phyloP scores from a whole-genome alignment of 371 early-diverging fungal genomes.

The Mortierella sp. region DNA sequence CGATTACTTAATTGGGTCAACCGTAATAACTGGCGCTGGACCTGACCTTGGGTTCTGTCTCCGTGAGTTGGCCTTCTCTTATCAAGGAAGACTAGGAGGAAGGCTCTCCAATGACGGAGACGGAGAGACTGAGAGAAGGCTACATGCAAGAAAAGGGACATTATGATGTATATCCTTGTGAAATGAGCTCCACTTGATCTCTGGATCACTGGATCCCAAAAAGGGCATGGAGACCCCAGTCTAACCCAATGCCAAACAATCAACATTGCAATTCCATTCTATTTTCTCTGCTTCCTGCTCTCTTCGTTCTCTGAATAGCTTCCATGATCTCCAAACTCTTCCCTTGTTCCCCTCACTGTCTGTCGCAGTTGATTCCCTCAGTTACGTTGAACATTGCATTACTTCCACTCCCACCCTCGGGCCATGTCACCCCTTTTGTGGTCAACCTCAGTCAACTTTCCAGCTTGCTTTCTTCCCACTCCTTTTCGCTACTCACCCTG shows the following conservation, averaged over 20 bases:
- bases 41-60: neutral
- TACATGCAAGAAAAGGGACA: neutral
- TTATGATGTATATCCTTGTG: no score
- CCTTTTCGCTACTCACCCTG: neutral
- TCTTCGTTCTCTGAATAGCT: neutral
- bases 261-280: constrained; percentile 10
- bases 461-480: neutral
- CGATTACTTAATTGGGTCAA: no score
- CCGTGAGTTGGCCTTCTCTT: neutral
- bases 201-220: neutral
- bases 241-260: neutral
- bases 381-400: neutral
- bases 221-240: neutral
- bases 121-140: neutral
- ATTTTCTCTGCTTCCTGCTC: neutral
- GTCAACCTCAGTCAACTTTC: neutral
- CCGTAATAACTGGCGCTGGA: no score
- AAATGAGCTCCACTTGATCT: no score
- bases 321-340: neutral
- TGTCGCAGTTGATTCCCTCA: neutral
- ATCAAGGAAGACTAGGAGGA: neutral
- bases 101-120: neutral
- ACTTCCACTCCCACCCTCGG: neutral
- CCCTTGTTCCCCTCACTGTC: neutral
- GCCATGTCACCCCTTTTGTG: neutral